Base-by-base conservation (phyloP, 495 filamentous ascomycete genomes). In the Sphaerosporella brunnea region DNA sequence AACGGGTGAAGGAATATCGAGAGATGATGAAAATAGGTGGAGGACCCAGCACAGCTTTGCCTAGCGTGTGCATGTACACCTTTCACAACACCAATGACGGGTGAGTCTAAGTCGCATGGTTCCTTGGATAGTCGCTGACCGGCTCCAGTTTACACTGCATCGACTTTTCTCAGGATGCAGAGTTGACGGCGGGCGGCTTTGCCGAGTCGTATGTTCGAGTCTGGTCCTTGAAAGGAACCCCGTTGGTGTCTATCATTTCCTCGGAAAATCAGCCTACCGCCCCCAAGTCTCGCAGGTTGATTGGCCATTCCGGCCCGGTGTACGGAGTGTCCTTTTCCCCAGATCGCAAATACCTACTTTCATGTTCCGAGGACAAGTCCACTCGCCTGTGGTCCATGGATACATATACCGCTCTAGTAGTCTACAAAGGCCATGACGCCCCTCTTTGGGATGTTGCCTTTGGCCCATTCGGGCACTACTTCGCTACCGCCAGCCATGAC, bases 401-500 rank as follows among this genome's bases (percentile, higher is more conserved):
- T 42, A 68, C 77, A 2, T 97, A 82, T 80, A 70, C 81, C 28
- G 90, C 81, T 53, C 72, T 96, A 51, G 88, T 93, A 37, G 75
- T 90, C 11, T 97, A 95, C 67, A 92, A 84, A 62, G 81, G 80
- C 15, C 87, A 95, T 52, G 79, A 90, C 49, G 79, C 78, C 11
- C 85, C 87, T 0, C 77, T 96, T 13, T 90, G 83, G 74, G 81
- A 87, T 50, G 68, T 94, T 3, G 71, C 74, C 15, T 97, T 86
- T 79, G 79, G 82, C n/a, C 92, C 92, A 0, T 85, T 81, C 48
- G 90, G 92, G 2, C 85, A 94, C 61, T 97, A 96, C 65, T 97
- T 97, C 61, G 73, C 78, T n/a, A 81, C 82, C 15, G 80, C 74
- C 3, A 81, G 80, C 4, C 77, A 80, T 60, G 90, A 97, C 59